Evolutionary conservation across 306 rosid genomes (phyloP).

Genomic region (Quercus rubra): DNA sequence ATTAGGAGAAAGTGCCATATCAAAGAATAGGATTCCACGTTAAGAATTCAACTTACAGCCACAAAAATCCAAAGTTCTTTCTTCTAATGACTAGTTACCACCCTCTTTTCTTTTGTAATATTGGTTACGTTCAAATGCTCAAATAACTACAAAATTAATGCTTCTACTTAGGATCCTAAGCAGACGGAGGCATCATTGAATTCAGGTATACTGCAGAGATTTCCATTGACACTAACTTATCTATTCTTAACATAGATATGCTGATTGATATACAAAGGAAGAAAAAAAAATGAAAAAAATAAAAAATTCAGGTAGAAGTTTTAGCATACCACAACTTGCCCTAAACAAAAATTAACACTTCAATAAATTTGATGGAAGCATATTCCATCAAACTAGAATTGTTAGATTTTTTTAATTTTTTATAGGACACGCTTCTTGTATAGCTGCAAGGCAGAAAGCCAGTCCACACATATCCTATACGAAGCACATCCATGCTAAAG

Average conservation of each 20-base stretch:
- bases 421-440: not conserved
- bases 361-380: not conserved
- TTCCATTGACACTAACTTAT: not conserved
- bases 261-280: not conserved
- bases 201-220: not conserved
- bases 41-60: not conserved
- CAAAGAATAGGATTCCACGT: not conserved
- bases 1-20: not conserved
- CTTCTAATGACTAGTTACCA: not conserved
- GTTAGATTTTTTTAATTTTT: not conserved
- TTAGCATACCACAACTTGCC: not conserved
- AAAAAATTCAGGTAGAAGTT: not conserved
- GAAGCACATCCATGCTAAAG: too few relatives aligned
- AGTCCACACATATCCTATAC: not conserved
- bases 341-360: too few relatives aligned
- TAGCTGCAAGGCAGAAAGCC: not conserved
- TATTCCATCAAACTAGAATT: not conserved
- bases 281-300: not conserved
- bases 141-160: not conserved
- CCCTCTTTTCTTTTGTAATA: too few relatives aligned
- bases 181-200: not conserved
- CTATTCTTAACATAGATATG: not conserved
- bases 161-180: not conserved
- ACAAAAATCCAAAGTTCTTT: not conserved
- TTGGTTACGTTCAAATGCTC: not conserved